Base-by-base conservation (phyloP, 2,329 filamentous ascomycete species). In the Blumeria hordei region DNA sequence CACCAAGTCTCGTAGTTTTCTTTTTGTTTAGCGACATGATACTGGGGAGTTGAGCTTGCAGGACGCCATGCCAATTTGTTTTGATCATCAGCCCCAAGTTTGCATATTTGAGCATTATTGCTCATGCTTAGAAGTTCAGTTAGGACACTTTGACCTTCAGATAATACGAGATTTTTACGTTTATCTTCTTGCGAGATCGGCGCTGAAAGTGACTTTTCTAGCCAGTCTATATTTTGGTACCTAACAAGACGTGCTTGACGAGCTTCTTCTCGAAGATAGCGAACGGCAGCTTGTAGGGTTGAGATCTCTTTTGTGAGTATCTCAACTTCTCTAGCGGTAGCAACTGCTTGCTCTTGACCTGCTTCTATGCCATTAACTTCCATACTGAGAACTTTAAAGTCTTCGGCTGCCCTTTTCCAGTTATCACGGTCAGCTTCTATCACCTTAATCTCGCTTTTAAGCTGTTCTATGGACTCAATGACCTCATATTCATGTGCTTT, bases 281-380 rank as follows among this genome's bases (percentile, higher is more conserved):
- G 74, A 49, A 85, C 77, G 1, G 81, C 79, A 1, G 76, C 74
- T 63, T 85, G 74, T 55, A 83, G 67, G 60, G 71, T 72, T 55
- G 72, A 73, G 61, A 88, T 80, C 57, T 90, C 81, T 60, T 74
- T 74, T 66, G 81, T 79, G 60, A 88, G 75, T 9, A 72, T 71
- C 60, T 88, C 82, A 69, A 88, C 80, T 66, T 90, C 83, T 54
- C 80, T 76, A 33, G 80, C 79, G 1, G 79, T 83, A 4, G 80
- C 78, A 50, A 83, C 80, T 33, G 81, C 79, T 32, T 77, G 75
- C 63, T 84, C 78, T 62, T 81, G 74, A 21, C 77, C 76, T 10
- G 75, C 73, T 66, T 76, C 77, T 57, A 72, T 69, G 12, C 70
- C 71, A 14, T 70, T 72, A 8, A 62, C 67, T 36, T 64, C 69